Evolutionary conservation across 345 rosid genomes (phyloP).

Genomic region (Lumnitzera racemosa): DNA sequence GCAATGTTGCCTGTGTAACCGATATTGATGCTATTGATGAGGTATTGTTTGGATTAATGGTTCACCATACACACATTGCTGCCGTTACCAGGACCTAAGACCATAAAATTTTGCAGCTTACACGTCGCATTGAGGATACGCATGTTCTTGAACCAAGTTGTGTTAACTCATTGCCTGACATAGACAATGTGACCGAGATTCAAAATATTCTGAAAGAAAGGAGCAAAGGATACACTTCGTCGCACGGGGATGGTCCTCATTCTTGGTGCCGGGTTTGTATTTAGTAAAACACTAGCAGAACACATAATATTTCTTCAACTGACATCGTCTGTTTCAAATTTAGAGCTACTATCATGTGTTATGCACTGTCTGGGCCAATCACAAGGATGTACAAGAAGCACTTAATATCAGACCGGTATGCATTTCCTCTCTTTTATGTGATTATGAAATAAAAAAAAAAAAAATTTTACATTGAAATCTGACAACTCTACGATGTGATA

Average conservation of each 20-base stretch:
- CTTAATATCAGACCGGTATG: slow-evolving; percentile 7
- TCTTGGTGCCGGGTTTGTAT: slow-evolving; percentile 13
- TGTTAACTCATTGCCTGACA: slow-evolving; percentile 1
- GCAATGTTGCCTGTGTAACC: neutral
- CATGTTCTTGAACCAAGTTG: slow-evolving; percentile 16
- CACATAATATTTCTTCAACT: neutral
- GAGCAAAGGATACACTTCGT: neutral
- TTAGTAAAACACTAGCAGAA: neutral
- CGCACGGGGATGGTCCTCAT: slow-evolving; percentile 1
- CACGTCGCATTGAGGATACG: neutral
- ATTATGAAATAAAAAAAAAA: neutral
- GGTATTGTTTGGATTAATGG: slow-evolving; percentile 2
- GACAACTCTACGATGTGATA: too few relatives aligned
- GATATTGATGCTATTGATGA: slow-evolving; percentile 10
- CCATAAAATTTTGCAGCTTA: slow-evolving; percentile 8
- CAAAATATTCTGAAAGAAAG: slow-evolving; percentile 6
- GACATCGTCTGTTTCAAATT: neutral
- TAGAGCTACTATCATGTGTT: slow-evolving; percentile 11
- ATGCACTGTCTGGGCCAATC: slow-evolving; percentile 8
- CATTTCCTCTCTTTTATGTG: neutral
- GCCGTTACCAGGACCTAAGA: neutral
- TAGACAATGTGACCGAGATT: neutral
- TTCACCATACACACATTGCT: neutral
- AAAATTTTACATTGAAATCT: neutral
- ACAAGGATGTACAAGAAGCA: slow-evolving; percentile 5